phyloP scores from a whole-genome alignment of 164 flowering plant genomes.

The Magnolia changhungtana region DNA sequence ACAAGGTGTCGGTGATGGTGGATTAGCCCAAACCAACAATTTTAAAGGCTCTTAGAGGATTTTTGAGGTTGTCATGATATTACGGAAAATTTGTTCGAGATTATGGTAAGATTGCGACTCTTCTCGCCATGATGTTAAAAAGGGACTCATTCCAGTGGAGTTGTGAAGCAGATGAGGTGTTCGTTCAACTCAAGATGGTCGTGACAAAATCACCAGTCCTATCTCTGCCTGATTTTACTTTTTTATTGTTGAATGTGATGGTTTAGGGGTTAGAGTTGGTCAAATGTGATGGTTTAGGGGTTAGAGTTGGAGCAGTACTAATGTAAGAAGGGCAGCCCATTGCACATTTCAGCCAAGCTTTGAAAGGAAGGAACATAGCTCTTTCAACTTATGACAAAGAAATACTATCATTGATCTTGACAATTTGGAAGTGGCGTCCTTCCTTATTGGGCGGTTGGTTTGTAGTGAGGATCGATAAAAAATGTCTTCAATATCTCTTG shows the following conservation, averaged over 20 bases:
- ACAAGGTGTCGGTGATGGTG: neutral
- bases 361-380: neutral
- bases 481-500: neutral
- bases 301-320: neutral
- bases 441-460: neutral
- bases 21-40: neutral
- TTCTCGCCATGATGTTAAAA: neutral
- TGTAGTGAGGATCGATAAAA: neutral
- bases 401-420: neutral
- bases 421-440: neutral
- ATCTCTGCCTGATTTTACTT: neutral
- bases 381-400: neutral
- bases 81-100: neutral
- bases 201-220: neutral
- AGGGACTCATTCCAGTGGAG: neutral
- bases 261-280: neutral
- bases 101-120: neutral
- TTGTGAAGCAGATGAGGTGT: neutral
- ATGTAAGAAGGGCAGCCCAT: neutral
- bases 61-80: neutral
- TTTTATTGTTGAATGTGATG: neutral
- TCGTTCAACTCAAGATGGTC: neutral
- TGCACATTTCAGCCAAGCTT: neutral
- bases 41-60: neutral
- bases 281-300: neutral